Evolutionary conservation across 768 basidiomycete genomes (phyloP).

Genomic region (Inosperma sp.): DNA sequence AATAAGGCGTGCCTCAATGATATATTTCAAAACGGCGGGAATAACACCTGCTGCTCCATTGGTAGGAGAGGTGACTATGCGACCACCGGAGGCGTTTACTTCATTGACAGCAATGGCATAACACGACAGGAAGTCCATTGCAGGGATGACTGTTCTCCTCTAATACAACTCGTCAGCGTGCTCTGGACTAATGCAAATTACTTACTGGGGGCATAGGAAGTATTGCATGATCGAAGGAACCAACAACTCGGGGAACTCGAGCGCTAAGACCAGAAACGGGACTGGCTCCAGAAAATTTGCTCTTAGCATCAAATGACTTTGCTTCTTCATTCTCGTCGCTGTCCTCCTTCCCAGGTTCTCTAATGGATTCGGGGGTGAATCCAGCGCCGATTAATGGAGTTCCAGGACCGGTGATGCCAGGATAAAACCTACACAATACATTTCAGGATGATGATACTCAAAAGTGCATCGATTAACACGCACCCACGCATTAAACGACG

Average conservation of each 20-base stretch:
- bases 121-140: slow-evolving; percentile 88
- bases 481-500: slow-evolving; percentile 86
- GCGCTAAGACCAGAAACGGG: slow-evolving; percentile 16
- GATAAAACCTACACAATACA: slow-evolving; percentile 39
- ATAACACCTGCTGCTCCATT: slow-evolving; percentile 95
- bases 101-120: slow-evolving; percentile 96
- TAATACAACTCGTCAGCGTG: slow-evolving; percentile 24
- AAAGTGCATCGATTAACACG: slow-evolving; percentile 10
- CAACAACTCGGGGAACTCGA: slow-evolving; percentile 50
- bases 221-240: slow-evolving; percentile 74
- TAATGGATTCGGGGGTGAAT: slow-evolving; percentile 18
- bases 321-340: background rate
- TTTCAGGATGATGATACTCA: background rate
- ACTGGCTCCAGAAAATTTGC: slow-evolving; percentile 10
- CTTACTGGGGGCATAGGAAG: slow-evolving; percentile 79
- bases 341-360: slow-evolving; percentile 8
- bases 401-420: slow-evolving; percentile 37
- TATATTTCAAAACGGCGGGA: slow-evolving; percentile 87
- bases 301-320: background rate
- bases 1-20: slow-evolving; percentile 54
- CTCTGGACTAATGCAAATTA: slow-evolving; percentile 4
- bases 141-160: slow-evolving; percentile 85
- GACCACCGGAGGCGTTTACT: slow-evolving; percentile 87
- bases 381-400: slow-evolving; percentile 32
- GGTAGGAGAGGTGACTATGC: slow-evolving; percentile 93